Evolutionary conservation across 2,329 filamentous ascomycete genomes (phyloP).

Genomic region (Penicillium corylophilum): DNA sequence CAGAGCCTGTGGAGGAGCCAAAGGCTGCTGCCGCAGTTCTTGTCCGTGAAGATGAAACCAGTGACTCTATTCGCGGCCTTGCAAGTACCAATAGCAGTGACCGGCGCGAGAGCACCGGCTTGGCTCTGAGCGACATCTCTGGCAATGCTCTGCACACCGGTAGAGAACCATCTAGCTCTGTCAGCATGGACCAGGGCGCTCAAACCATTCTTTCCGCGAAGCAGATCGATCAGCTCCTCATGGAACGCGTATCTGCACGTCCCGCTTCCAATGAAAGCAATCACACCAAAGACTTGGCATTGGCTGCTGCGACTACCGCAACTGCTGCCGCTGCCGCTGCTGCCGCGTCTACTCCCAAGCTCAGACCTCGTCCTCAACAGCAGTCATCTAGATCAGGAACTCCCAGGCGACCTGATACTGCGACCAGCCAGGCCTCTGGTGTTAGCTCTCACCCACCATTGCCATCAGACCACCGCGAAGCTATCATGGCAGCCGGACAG

Average conservation of each 20-base stretch:
- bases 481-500: constrained; percentile 73
- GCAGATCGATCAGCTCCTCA: constrained; percentile 74
- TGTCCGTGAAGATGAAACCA: constrained; percentile 66
- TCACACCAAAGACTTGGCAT: constrained; percentile 27
- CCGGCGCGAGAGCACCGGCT: constrained; percentile 34
- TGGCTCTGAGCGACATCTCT: constrained; percentile 63
- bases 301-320: constrained; percentile 7
- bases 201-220: constrained; percentile 83
- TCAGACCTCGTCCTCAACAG: constrained; percentile 29
- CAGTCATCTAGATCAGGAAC: constrained; percentile 34
- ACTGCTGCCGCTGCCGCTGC: neutral
- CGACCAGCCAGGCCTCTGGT: constrained; percentile 62
- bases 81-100: constrained; percentile 35
- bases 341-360: constrained; percentile 33
- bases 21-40: constrained; percentile 40
- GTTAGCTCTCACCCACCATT: constrained; percentile 65
- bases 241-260: constrained; percentile 48
- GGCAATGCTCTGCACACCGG: constrained; percentile 49
- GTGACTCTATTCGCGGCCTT: constrained; percentile 48
- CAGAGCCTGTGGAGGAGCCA: constrained; percentile 20
- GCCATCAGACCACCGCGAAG: constrained; percentile 77
- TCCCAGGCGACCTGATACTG: constrained; percentile 65
- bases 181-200: constrained; percentile 67
- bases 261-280: constrained; percentile 37
- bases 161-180: constrained; percentile 29